These are phyloP conservation scores for Liriodendron chinense DNA, from an alignment of 164 flowering plant species.

Conservation along the genomic window DNA sequence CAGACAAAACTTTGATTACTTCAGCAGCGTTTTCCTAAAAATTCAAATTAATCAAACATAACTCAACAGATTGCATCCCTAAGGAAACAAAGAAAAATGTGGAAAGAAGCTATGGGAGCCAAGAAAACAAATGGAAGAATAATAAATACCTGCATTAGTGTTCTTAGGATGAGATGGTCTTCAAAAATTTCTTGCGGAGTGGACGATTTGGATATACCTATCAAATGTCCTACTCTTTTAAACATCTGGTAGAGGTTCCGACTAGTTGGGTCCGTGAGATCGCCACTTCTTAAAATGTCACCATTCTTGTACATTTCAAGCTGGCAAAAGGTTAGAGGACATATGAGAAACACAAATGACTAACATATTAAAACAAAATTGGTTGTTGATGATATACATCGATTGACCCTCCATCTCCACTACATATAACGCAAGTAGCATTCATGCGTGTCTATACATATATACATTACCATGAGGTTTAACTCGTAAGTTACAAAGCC, in stretches of 20 bases:
- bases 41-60: neutral
- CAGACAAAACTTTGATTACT: constrained; percentile 48
- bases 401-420: neutral
- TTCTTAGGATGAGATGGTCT: constrained; percentile 45
- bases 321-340: constrained; percentile 31
- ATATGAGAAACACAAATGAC: neutral
- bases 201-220: constrained; percentile 27
- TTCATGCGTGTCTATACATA: too few species aligned
- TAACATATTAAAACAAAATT: neutral
- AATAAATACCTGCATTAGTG: constrained; percentile 51
- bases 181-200: constrained; percentile 25
- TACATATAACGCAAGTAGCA: too few species aligned
- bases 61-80: neutral
- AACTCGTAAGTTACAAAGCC: too few species aligned
- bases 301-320: constrained; percentile 75
- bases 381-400: neutral
- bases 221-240: constrained; percentile 37
- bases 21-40: constrained; percentile 57
- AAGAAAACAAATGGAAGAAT: neutral
- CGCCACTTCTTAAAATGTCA: constrained; percentile 42
- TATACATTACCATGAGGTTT: too few species aligned
- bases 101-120: neutral
- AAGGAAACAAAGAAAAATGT: neutral
- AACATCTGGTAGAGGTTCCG: constrained; percentile 45
- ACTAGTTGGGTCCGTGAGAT: constrained; percentile 54